phyloP scores from a whole-genome alignment of 2,329 filamentous ascomycete species.

The Fusarium sp. region DNA sequence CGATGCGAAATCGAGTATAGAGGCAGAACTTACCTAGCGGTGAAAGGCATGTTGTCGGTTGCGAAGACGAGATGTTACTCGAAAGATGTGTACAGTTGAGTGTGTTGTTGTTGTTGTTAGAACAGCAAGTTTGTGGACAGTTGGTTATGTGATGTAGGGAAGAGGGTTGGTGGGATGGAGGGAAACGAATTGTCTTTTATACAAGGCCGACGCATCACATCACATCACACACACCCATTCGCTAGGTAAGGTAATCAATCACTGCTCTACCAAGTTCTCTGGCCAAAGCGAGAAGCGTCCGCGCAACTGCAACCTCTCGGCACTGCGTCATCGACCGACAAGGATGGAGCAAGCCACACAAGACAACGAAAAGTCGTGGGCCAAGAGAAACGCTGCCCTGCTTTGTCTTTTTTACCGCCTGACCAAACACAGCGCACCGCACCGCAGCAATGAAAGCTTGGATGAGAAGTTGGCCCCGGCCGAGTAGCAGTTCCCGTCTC shows the following conservation, averaged over 20 bases:
- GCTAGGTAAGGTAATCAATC: slow-evolving; percentile 3
- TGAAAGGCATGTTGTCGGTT: slow-evolving; percentile 64
- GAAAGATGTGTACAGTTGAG: slow-evolving; percentile 15
- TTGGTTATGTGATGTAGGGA: slow-evolving; percentile 13
- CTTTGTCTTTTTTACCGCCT: slow-evolving; percentile 27
- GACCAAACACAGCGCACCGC: slow-evolving; percentile 17
- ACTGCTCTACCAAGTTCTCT: slow-evolving; percentile 19
- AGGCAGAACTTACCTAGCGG: slow-evolving; percentile 59
- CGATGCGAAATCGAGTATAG: slow-evolving; percentile 7
- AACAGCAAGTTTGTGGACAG: slow-evolving; percentile 9
- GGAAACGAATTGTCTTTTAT: slow-evolving; percentile 41
- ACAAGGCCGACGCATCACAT: slow-evolving; percentile 27
- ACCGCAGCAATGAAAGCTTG: not conserved
- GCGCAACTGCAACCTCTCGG: slow-evolving; percentile 33
- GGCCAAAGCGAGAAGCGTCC: slow-evolving; percentile 23
- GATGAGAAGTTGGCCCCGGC: slow-evolving; percentile 5
- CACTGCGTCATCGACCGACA: slow-evolving; percentile 49
- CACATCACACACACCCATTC: slow-evolving; percentile 30
- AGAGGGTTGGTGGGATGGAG: slow-evolving; percentile 11
- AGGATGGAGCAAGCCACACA: slow-evolving; percentile 33
- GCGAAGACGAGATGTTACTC: slow-evolving; percentile 26
- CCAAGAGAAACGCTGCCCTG: slow-evolving; percentile 36
- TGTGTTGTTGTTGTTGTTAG: slow-evolving; percentile 11
- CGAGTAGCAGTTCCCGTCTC: not conserved
- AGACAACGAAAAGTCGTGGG: slow-evolving; percentile 23